Base-by-base conservation (phyloP, 768 basidiomycete genomes). In the Fomitopsis pulvina region DNA sequence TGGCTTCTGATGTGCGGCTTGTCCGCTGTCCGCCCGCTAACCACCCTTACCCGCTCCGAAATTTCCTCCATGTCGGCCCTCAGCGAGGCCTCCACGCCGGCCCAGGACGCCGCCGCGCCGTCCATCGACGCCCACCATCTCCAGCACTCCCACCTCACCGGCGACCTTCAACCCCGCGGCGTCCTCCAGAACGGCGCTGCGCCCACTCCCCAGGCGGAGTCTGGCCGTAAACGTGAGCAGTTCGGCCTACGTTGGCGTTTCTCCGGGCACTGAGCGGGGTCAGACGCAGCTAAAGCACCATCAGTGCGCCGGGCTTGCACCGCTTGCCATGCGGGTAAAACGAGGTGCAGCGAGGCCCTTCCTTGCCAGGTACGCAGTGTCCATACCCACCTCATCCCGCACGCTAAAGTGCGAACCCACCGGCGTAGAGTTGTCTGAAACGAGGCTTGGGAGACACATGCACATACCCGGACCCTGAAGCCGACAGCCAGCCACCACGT, bases 251-350 rank as follows among this genome's bases (percentile, higher is more conserved):
- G 51, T 37, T n/a, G n/a, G 34, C 49, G 26, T 39, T 25, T 29
- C 47, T 41, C 52, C 52, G 40, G 53, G 48, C 26, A 32, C 55
- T 63, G 52, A 56, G 50, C 54, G 44, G 54, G 43, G 46, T 48
- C 45, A 21, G 22, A 55, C 50, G 44, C 63, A 87, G 85, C 85
- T 52, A 88, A 90, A 68, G 84, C 83, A 39, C 86, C 87, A 27
- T 88, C 86, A 39, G 87, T 88, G 48, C 79, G 87, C 55, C 75
- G 87, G 54, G 87, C 87, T 1, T 90, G 87, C 56, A 77, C 81
- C 32, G 83, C 87, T 12, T 90, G 87, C 67, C 87, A 90, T 66
- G 72, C 85, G 45, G 87, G 87, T 45, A 90, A 90, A 70, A 90
- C 87, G 11, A 72, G 87, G 57, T 90, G 87, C 59, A 87, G 85